phyloP scores from a whole-genome alignment of 345 rosid species.

The Pistacia integerrima region DNA sequence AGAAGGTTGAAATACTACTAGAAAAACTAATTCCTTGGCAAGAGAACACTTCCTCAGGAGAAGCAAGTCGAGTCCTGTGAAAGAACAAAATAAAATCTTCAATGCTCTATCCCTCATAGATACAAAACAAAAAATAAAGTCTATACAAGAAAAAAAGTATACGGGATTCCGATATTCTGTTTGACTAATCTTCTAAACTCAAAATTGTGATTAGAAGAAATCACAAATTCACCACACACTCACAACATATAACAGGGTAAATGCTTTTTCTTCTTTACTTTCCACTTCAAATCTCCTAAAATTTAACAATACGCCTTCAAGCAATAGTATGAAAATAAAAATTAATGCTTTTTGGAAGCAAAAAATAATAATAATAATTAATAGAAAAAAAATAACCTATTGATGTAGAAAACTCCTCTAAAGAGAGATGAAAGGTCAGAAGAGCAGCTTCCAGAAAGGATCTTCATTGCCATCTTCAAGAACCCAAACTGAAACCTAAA shows the following conservation, averaged over 20 bases:
- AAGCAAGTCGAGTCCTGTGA: conserved; percentile 25
- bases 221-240: no score
- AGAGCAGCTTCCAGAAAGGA: background rate
- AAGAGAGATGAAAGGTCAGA: background rate
- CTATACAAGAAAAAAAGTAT: background rate
- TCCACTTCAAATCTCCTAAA: background rate
- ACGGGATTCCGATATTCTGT: background rate
- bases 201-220: no score
- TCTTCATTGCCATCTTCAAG: background rate
- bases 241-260: no score
- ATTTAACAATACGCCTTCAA: background rate
- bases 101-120: background rate
- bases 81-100: background rate
- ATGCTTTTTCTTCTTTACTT: no score
- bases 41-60: conserved; percentile 26
- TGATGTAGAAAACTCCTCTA: background rate
- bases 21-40: conserved; percentile 22
- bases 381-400: background rate
- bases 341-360: background rate
- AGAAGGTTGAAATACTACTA: background rate
- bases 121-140: background rate
- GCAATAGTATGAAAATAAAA: background rate
- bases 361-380: background rate
- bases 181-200: no score
- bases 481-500: background rate